phyloP scores from a whole-genome alignment of 176 grass and related monocot species.

The Canna indica region DNA sequence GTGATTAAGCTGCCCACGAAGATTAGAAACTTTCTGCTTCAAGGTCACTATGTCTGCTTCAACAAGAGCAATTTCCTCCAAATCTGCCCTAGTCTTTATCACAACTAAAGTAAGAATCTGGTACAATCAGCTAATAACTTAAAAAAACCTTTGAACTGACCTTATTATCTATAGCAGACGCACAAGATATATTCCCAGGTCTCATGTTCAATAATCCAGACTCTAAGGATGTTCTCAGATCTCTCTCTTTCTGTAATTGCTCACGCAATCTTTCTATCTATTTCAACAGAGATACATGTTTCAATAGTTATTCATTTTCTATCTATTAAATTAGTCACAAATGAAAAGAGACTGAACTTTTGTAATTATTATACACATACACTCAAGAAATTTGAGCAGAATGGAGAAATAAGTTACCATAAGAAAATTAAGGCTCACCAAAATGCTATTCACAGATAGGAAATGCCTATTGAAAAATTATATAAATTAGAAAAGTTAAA shows the following conservation, averaged over 20 bases:
- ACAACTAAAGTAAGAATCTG: slow-evolving; percentile 14
- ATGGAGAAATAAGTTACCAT: background rate
- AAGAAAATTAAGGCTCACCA: background rate
- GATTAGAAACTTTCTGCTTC: slow-evolving; percentile 86
- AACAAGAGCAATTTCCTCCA: slow-evolving; percentile 66
- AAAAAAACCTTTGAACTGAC: slow-evolving; percentile 25
- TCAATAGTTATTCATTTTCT: background rate
- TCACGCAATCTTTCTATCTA: slow-evolving; percentile 80
- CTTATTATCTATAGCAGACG: slow-evolving; percentile 61
- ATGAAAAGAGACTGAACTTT: background rate
- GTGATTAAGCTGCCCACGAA: slow-evolving; percentile 52
- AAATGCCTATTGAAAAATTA: background rate
- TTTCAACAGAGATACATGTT: slow-evolving; percentile 24
- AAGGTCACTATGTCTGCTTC: slow-evolving; percentile 84
- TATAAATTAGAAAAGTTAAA: background rate
- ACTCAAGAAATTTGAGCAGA: too few relatives aligned
- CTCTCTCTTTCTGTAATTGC: slow-evolving; percentile 68
- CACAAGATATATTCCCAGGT: slow-evolving; percentile 44
- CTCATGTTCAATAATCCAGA: slow-evolving; percentile 68
- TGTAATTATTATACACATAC: background rate
- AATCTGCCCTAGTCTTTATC: slow-evolving; percentile 66
- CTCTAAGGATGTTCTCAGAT: slow-evolving; percentile 63
- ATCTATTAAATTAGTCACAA: background rate
- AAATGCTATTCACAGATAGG: background rate
- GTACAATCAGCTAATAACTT: background rate